Base-by-base conservation (phyloP, 129 eudicot genomes). In the Saussurea involucrata region DNA sequence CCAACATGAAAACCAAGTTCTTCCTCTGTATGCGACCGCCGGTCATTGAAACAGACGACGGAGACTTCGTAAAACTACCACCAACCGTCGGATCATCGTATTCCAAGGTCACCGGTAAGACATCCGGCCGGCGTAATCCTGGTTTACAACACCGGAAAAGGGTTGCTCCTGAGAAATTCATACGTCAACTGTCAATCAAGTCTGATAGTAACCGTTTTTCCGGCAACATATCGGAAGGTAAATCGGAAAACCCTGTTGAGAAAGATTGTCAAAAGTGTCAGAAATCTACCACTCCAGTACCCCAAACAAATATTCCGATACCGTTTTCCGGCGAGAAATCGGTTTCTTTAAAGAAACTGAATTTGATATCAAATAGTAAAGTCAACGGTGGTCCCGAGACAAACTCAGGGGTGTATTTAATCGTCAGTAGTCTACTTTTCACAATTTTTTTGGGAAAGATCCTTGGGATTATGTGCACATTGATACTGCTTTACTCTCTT, bases 371-470 rank as follows among this genome's bases (percentile, higher is more conserved):
- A 40, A 68, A 49, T 6, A 33, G 13, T 72, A 20, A 77, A 77
- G 60, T 65, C 76, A 82, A 6, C 57, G 53, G 57, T 49, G 57
- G 34, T 33, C 5, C 6, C 25, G 21, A 75, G 69, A 71, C 68
- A 20, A 82, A 79, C 64, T 67, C 72, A 0, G 86, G 80, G 57
- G 63, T 63, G 44, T 46, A 37, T 76, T 15, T 86, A 1, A 40
- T 86, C 74, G 67, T 57, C 10, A 82, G 74, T 69, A 78, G 73
- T 61, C 66, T 82, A 17, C 32, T 80, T 33, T 71, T 76, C 69
- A 86, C 86, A 3, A 79, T 86, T 24, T 82, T 82, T 33, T 75
- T 84, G 40, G 90, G 90, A 8, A 80, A 78, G 63, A 5, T 79
- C 0, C 53, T 84, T 61, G 87, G 83, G 70, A 83, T 86, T 9